Conservation (phyloP, 1,284 basidiomycete genomes). For the Tilletia setariae region DNA sequence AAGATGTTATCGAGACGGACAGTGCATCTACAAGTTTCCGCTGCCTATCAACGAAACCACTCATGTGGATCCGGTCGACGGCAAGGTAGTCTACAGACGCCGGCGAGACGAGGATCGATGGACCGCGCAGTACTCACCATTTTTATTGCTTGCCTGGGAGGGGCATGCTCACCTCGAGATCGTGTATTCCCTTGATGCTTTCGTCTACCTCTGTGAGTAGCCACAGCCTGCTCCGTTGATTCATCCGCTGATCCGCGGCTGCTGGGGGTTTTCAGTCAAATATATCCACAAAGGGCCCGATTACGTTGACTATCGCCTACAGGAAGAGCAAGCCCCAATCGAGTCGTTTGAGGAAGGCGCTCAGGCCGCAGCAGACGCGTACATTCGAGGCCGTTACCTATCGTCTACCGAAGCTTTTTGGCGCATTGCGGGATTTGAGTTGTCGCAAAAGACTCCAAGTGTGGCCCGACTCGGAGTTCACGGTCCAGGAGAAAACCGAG, state of each 20-base stretch:
- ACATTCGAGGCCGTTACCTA: neutral
- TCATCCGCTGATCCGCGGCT: too few relatives aligned
- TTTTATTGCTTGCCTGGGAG: neutral
- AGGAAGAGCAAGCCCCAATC: neutral
- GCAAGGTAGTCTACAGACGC: neutral
- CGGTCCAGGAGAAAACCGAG: neutral
- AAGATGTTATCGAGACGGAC: neutral
- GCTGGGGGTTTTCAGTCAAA: too few relatives aligned
- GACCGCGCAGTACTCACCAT: neutral
- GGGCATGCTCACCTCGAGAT: neutral
- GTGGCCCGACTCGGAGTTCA: neutral
- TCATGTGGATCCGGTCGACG: neutral
- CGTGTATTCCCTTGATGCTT: neutral
- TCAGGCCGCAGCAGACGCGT: neutral
- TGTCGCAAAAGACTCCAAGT: neutral
- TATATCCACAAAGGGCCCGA: neutral
- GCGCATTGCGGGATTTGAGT: neutral
- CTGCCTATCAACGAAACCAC: neutral
- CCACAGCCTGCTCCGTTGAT: too few relatives aligned
- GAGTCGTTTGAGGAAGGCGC: neutral
- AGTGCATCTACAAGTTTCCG: neutral
- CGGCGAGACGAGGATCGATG: neutral
- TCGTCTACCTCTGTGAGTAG: constrained; percentile 4
- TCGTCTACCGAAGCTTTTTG: neutral
- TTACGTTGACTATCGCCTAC: neutral